These are phyloP conservation scores for Dendrobium officinale DNA, from an alignment of 106 monocot genomes.

Conservation along the genomic window DNA sequence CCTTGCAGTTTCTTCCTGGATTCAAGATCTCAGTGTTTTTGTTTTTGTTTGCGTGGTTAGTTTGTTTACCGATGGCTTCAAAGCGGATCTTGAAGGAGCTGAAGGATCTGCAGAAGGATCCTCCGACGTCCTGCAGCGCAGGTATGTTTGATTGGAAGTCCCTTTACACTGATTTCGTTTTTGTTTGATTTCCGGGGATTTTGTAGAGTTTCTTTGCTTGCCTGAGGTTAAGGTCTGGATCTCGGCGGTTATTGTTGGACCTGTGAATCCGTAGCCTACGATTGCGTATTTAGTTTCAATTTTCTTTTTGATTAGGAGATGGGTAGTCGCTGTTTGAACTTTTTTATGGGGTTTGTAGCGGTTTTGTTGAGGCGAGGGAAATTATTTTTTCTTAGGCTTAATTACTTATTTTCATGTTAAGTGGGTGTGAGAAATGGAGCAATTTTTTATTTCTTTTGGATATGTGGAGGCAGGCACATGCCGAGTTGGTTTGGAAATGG, in stretches of 20 bases:
- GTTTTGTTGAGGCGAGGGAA: neutral
- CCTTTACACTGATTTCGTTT: neutral
- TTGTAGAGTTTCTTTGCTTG: neutral
- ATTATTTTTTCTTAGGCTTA: neutral
- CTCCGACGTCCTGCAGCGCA: slow-evolving; percentile 11
- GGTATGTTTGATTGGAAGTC: neutral
- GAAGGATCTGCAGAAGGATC: slow-evolving; percentile 11
- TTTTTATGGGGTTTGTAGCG: neutral
- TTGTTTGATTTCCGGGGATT: neutral
- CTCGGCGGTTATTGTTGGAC: neutral
- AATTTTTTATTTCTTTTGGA: neutral
- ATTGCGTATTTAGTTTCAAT: neutral
- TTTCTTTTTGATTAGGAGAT: neutral
- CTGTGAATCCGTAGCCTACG: neutral
- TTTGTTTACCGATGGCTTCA: neutral
- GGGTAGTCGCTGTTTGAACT: neutral
- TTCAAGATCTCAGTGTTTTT: neutral
- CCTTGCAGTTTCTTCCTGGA: neutral
- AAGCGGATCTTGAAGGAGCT: slow-evolving; percentile 9
- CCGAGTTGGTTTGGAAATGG: neutral
- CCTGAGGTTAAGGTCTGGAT: neutral
- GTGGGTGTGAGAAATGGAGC: neutral
- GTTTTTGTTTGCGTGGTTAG: neutral
- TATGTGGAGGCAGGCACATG: neutral
- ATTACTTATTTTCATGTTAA: neutral